phyloP scores from a whole-genome alignment of 139 green algal species.

The Chlamydomonas asymmetrica region DNA sequence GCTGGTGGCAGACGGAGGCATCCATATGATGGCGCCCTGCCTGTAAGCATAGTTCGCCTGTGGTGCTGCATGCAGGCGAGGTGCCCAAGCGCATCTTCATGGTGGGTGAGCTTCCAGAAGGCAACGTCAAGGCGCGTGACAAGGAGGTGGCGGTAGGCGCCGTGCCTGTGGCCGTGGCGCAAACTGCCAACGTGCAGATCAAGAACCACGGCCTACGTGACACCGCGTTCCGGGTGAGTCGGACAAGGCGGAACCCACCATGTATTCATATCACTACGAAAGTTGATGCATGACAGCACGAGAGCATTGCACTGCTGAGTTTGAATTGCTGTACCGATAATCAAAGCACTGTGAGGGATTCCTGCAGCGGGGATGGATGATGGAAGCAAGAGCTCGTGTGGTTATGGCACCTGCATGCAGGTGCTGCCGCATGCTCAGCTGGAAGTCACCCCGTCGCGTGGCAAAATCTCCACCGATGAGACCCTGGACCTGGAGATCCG shows the following conservation, averaged over 20 bases:
- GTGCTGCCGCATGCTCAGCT: conserved; percentile 33
- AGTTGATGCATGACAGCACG: too few species aligned
- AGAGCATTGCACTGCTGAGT: too few species aligned
- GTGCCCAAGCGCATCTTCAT: conserved; percentile 28
- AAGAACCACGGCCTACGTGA: conserved; percentile 48
- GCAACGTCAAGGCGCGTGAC: conserved; percentile 50
- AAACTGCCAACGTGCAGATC: conserved; percentile 42
- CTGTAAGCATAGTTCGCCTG: too few species aligned
- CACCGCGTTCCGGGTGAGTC: conserved; percentile 44
- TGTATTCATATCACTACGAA: neutral
- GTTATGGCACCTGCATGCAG: too few species aligned
- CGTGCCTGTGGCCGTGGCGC: conserved; percentile 48
- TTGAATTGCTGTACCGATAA: too few species aligned
- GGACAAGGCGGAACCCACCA: too few species aligned
- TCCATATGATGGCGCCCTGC: too few species aligned
- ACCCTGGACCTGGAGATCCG: conserved; percentile 59
- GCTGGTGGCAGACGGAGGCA: too few species aligned
- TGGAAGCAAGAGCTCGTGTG: too few species aligned
- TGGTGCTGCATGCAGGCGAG: conserved; percentile 26
- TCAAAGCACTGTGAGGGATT: too few species aligned
- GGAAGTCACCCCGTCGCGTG: conserved; percentile 35
- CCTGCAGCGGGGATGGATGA: too few species aligned
- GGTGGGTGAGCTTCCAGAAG: conserved; percentile 50
- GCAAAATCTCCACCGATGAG: conserved; percentile 43
- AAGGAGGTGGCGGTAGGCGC: conserved; percentile 54